Conservation (phyloP, 2,329 filamentous ascomycete species). For the Dactylellina drechsleri region DNA sequence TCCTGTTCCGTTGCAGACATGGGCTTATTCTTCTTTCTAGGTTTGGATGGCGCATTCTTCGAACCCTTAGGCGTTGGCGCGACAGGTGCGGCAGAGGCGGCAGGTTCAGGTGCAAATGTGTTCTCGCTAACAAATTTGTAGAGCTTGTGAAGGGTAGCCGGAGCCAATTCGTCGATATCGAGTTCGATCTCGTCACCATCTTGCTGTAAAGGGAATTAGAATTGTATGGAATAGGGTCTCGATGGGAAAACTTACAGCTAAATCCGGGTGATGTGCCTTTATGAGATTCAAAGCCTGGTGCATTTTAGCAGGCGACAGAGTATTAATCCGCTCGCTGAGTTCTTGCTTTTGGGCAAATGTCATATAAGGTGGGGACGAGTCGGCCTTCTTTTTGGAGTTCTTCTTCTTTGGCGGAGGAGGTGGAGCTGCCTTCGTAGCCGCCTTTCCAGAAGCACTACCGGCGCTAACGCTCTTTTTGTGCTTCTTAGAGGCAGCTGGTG, state of each 20-base stretch:
- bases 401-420: constrained; percentile 58
- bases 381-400: constrained; percentile 63
- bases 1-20: constrained; percentile 80
- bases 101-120: constrained; percentile 59
- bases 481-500: constrained; percentile 67
- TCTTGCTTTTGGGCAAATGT: constrained; percentile 86
- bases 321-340: constrained; percentile 85
- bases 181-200: constrained; percentile 69
- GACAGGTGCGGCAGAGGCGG: constrained; percentile 7
- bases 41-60: constrained; percentile 66
- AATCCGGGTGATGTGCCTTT: constrained; percentile 79
- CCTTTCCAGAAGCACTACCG: constrained; percentile 63
- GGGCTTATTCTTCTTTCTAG: constrained; percentile 77
- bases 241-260: constrained; percentile 61
- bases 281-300: constrained; percentile 87
- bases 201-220: constrained; percentile 59
- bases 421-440: constrained; percentile 59
- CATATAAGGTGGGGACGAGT: constrained; percentile 65
- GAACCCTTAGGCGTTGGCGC: constrained; percentile 60
- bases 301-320: constrained; percentile 80
- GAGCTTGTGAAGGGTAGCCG: constrained; percentile 68
- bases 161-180: constrained; percentile 70
- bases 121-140: constrained; percentile 67
- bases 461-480: constrained; percentile 57
- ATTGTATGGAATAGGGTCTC: not conserved